Conservation (phyloP, 116 monocot species). For the Posidonia oceanica region DNA sequence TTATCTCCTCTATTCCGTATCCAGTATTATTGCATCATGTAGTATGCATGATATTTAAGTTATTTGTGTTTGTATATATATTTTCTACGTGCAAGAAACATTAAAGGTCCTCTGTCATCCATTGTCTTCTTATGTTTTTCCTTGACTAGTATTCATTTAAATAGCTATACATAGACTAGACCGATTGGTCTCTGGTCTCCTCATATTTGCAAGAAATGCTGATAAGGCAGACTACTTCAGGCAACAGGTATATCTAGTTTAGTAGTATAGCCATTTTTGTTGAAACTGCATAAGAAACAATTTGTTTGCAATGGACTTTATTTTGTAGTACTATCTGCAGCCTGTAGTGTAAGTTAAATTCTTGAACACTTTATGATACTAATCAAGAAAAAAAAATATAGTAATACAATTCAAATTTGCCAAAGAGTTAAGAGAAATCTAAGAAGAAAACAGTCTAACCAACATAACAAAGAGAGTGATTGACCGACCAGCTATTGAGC, state of each 20-base stretch:
- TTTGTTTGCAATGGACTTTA: neutral
- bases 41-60: slow-evolving; percentile 4
- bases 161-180: slow-evolving; percentile 92
- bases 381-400: too few species aligned
- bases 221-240: slow-evolving; percentile 75
- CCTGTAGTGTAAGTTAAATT: too few species aligned
- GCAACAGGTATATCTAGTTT: slow-evolving; percentile 50
- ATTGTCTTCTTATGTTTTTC: slow-evolving; percentile 6
- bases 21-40: slow-evolving; percentile 22
- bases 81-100: neutral
- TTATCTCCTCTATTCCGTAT: slow-evolving; percentile 90
- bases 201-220: slow-evolving; percentile 94
- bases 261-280: neutral
- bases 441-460: too few species aligned
- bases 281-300: neutral
- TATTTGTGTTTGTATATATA: neutral
- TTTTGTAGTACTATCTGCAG: neutral
- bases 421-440: too few species aligned
- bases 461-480: too few species aligned
- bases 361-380: too few species aligned
- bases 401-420: too few species aligned
- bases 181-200: slow-evolving; percentile 96
- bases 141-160: slow-evolving; percentile 37
- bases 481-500: too few species aligned
- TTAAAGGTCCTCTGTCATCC: neutral